Percentiles rank a stretch among this genome's conserved stretches.
These are phyloP conservation scores for Crucibulum laeve DNA, from an alignment of 768 basidiomycete species.

Conservation along the genomic window DNA sequence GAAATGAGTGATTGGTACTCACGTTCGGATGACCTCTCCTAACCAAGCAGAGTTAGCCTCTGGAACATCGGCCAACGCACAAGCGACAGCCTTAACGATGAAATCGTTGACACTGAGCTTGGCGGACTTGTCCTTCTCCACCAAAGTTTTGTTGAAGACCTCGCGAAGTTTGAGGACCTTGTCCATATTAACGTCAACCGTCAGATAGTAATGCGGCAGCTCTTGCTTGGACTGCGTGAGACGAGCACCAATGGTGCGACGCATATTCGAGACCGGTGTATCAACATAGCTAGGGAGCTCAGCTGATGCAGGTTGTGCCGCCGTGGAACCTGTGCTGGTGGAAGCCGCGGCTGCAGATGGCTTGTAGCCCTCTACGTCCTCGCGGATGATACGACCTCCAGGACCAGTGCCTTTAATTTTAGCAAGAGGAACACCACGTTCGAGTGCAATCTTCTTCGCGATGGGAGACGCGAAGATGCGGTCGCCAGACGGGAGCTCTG, in stretches of 20 bases:
- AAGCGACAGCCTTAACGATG: constrained; percentile 89
- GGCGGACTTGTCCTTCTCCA: constrained; percentile 82
- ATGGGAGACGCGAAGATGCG: constrained; percentile 94
- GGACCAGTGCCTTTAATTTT: constrained; percentile 94
- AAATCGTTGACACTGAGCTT: constrained; percentile 99
- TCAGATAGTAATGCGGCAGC: constrained; percentile 96
- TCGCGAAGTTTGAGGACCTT: constrained; percentile 90
- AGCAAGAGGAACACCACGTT: constrained; percentile 85
- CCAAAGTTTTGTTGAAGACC: constrained; percentile 89
- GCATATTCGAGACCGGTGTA: constrained; percentile 90
- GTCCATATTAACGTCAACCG: constrained; percentile 95
- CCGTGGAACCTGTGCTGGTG: constrained; percentile 33
- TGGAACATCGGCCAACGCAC: constrained; percentile 91
- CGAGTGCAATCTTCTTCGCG: constrained; percentile 95
- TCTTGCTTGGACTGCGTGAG: constrained; percentile 92
- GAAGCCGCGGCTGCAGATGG: constrained; percentile 40
- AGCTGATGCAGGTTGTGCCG: constrained; percentile 44
- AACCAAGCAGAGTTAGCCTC: constrained; percentile 98
- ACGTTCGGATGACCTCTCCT: constrained; percentile 94
- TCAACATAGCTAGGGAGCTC: constrained; percentile 77
- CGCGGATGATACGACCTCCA: constrained; percentile 88
- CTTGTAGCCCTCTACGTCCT: constrained; percentile 92
- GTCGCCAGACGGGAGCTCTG: constrained; percentile 61
- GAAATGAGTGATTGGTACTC: constrained; percentile 22
- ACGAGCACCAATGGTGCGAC: constrained; percentile 86